Conservation (phyloP, 108 stramenopile genomes). For the Epithemia pelagica region DNA sequence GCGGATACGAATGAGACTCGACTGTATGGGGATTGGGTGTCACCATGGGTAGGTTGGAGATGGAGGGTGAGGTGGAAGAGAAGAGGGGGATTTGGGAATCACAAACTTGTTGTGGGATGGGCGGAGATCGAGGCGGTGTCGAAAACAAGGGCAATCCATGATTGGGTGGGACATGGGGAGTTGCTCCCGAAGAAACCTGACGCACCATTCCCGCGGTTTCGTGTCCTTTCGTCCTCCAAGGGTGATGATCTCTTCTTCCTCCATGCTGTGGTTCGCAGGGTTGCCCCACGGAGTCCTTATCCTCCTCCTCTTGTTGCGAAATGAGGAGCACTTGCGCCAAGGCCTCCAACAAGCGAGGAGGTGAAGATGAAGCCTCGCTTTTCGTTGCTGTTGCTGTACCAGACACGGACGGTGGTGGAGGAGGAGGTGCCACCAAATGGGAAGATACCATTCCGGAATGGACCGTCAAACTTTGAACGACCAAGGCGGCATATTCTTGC, state of each 20-base stretch:
- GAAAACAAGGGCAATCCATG: neutral
- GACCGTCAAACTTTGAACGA: neutral
- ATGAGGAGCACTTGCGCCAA: neutral
- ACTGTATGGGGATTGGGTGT: neutral
- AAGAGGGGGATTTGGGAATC: neutral
- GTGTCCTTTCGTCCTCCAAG: neutral
- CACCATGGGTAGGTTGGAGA: too few relatives aligned
- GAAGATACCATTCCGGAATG: neutral
- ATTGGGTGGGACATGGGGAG: neutral
- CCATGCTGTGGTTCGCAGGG: neutral
- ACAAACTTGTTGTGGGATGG: neutral
- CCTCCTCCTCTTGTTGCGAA: neutral
- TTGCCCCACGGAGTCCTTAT: neutral
- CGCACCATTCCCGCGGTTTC: too few relatives aligned
- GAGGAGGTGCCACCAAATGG: neutral
- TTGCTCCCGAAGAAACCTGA: too few relatives aligned
- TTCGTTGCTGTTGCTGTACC: neutral
- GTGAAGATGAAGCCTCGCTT: neutral
- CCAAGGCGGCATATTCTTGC: neutral
- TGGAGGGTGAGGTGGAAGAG: neutral
- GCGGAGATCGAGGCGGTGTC: neutral
- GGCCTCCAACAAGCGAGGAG: neutral
- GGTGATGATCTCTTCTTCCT: neutral
- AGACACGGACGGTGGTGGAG: neutral
- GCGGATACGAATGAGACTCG: neutral